phyloP scores from a whole-genome alignment of 2,329 filamentous ascomycete species.

The Escovopsis sp. region DNA sequence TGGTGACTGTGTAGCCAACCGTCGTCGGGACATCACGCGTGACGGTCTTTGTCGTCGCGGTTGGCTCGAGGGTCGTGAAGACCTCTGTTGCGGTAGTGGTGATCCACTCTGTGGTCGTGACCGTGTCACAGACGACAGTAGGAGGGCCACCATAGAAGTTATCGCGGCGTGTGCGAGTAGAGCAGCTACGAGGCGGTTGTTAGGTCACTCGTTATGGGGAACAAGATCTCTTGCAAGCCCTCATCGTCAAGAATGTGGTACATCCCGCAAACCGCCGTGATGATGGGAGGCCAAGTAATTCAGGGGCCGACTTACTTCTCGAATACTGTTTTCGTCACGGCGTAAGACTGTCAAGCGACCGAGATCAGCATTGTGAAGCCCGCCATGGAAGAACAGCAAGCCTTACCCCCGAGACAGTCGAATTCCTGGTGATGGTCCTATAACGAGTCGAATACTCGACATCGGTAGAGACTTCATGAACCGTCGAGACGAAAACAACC shows the following conservation, averaged over 20 bases:
- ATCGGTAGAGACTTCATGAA: conserved; percentile 9
- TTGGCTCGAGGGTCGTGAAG: conserved; percentile 5
- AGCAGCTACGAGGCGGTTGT: not conserved
- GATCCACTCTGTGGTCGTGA: conserved; percentile 9
- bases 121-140: conserved; percentile 6
- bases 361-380: too few species aligned
- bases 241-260: not conserved
- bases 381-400: not conserved
- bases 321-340: conserved; percentile 9
- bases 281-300: too few species aligned
- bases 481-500: conserved; percentile 6
- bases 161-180: not conserved
- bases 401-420: conserved; percentile 7
- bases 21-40: conserved; percentile 1
- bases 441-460: conserved; percentile 8
- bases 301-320: conserved; percentile 5
- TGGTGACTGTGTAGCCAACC: not conserved
- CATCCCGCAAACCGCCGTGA: too few species aligned
- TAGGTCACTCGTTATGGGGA: not conserved
- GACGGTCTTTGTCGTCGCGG: conserved; percentile 6
- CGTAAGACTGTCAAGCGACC: conserved; percentile 9
- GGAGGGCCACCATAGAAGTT: not conserved
- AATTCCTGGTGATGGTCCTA: conserved; percentile 8
- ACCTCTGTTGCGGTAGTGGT: conserved; percentile 9
- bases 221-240: too few species aligned